These are phyloP conservation scores for Rhizopogon rudus DNA, from an alignment of 768 basidiomycete genomes.

Conservation along the genomic window DNA sequence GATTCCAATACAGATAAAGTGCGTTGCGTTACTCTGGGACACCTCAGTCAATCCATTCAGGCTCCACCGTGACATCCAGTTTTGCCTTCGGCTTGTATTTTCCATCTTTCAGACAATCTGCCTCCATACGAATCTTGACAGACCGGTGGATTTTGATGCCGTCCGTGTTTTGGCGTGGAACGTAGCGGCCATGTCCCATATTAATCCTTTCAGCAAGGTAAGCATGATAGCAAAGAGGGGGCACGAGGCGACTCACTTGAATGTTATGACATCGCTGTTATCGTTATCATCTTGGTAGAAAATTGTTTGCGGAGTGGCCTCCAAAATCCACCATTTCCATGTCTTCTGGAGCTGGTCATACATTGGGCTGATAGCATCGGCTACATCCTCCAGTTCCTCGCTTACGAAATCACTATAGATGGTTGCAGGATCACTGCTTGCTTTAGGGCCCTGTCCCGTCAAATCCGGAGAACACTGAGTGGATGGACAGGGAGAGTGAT, in stretches of 20 bases:
- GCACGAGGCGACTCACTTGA: slow-evolving; percentile 12
- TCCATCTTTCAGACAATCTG: slow-evolving; percentile 26
- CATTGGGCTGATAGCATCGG: slow-evolving; percentile 46
- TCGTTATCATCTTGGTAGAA: slow-evolving; percentile 23
- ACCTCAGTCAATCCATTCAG: slow-evolving; percentile 36
- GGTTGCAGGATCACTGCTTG: slow-evolving; percentile 6
- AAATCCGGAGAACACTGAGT: slow-evolving; percentile 9
- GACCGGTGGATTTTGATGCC: slow-evolving; percentile 41
- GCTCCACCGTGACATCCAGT: slow-evolving; percentile 24
- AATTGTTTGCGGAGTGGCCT: slow-evolving; percentile 38
- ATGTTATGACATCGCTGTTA: slow-evolving; percentile 6
- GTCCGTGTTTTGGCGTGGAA: slow-evolving; percentile 33
- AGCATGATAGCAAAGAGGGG: not conserved
- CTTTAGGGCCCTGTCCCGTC: slow-evolving; percentile 9
- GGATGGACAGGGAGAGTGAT: slow-evolving; percentile 17
- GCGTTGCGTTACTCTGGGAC: too few species aligned
- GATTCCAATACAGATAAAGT: too few species aligned
- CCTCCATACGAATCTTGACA: slow-evolving; percentile 49
- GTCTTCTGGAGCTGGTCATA: slow-evolving; percentile 39
- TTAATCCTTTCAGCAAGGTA: slow-evolving; percentile 24
- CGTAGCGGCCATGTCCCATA: slow-evolving; percentile 34
- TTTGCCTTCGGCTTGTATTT: slow-evolving; percentile 38
- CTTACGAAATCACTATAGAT: slow-evolving; percentile 22
- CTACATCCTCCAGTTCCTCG: slow-evolving; percentile 62
- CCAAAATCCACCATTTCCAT: slow-evolving; percentile 61